Evolutionary conservation across 1,284 basidiomycete species (phyloP), one percentile per base, ranked within the genome.

Genomic region (Heliocybe sulcata): DNA sequence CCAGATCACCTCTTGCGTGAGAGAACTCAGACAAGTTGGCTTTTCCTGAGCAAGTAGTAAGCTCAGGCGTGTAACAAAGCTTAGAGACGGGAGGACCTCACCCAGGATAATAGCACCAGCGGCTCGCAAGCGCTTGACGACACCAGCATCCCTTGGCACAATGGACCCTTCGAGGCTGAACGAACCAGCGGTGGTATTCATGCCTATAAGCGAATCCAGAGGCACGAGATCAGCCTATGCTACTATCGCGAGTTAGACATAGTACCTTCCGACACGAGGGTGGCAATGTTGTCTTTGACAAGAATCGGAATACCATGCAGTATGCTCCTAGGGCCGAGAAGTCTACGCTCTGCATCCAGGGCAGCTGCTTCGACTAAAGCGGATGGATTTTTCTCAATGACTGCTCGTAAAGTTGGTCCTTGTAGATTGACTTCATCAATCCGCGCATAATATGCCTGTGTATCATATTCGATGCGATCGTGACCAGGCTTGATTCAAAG

Each of bases 221-320:
- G 52, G n/a, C n/a, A n/a, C n/a, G n/a, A n/a, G n/a, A n/a, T n/a
- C n/a, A n/a, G n/a, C n/a, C n/a, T n/a, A n/a, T n/a, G n/a, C n/a
- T n/a, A n/a, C n/a, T n/a, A n/a, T n/a, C n/a, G n/a, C n/a, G n/a
- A n/a, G n/a, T n/a, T n/a, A n/a, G n/a, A n/a, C n/a, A n/a, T n/a
- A n/a, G 35, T 51, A 78, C 81, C 81, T 65, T 84, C 83, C 10
- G 71, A 72, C 3, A 74, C 68, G 25, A 78, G 58, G 0, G 83
- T 86, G 1, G 71, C 75, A 26, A 77, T 76, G 57, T 76, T 77
- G 61, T 77, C 85, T 67, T 90, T 90, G 54, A 90, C 62, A 2
- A 88, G 67, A 45, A 89, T 72, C 0, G 87, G 87, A 27, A 90
- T 86, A 0, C 87, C 87, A 61, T 89, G 85, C 38, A 90, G 65